A percentile compares a stretch with the other conserved stretches of the same genome.
These are phyloP conservation scores for Straminergon stramineum DNA, from an alignment of 225 moss, liverwort and hornwort genomes.

Conservation along the genomic window DNA sequence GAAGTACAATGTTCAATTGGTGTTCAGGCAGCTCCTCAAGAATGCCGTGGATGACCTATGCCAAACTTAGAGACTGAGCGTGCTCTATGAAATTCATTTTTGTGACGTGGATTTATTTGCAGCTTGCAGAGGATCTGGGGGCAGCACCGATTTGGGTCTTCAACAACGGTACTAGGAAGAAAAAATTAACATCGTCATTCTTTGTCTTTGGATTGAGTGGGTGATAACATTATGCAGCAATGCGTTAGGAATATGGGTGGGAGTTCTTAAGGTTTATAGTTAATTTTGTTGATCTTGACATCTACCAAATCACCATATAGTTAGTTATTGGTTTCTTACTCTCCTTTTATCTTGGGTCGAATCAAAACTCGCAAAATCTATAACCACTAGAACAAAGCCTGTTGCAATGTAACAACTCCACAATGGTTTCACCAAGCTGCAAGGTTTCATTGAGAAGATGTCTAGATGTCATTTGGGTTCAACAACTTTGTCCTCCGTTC, in stretches of 20 bases:
- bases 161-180: conserved; percentile 74
- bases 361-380: neutral
- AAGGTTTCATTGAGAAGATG: neutral
- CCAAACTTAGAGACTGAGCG: neutral
- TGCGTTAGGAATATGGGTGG: neutral
- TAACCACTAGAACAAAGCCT: neutral
- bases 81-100: neutral
- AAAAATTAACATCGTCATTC: neutral
- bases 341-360: neutral
- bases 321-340: neutral
- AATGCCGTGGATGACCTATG: neutral
- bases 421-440: neutral
- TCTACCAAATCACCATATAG: neutral
- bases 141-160: conserved; percentile 87
- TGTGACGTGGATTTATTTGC: neutral
- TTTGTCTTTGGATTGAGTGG: neutral
- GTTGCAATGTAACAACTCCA: too few species aligned
- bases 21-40: neutral
- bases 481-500: neutral
- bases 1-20: neutral
- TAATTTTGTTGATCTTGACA: neutral
- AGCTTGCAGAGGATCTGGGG: conserved; percentile 87
- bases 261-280: too few species aligned
- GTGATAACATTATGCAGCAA: neutral
- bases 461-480: neutral